These are phyloP conservation scores for Herpetospermum pedunculosum DNA, from an alignment of 306 rosid species.

Conservation along the genomic window DNA sequence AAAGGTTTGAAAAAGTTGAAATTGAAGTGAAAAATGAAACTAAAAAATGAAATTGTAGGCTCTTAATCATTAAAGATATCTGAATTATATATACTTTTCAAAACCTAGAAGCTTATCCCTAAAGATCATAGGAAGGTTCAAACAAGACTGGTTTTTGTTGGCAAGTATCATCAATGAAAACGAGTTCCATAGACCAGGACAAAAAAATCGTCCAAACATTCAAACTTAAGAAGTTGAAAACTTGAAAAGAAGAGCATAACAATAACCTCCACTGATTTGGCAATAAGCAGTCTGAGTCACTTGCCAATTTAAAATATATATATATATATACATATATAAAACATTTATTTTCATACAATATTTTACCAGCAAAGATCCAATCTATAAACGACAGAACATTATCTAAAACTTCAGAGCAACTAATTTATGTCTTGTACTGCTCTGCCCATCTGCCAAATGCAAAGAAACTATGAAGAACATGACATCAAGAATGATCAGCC, in stretches of 20 bases:
- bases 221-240: neutral
- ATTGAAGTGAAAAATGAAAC: neutral
- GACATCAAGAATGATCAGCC: neutral
- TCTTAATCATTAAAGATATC: neutral
- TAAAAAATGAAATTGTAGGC: neutral
- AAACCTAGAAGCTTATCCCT: neutral
- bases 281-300: neutral
- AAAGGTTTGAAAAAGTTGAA: neutral
- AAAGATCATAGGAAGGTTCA: neutral
- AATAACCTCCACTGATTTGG: neutral
- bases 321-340: neutral
- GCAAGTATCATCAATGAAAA: neutral
- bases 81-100: neutral
- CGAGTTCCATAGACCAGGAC: neutral
- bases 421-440: neutral
- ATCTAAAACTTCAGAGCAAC: neutral
- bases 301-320: neutral
- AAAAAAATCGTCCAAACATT: neutral
- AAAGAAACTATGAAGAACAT: neutral
- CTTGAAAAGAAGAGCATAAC: neutral
- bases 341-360: too few species aligned
- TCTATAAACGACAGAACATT: neutral
- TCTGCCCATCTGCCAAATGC: constrained; percentile 1
- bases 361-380: neutral
- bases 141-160: neutral